Conservation (phyloP, 2,329 filamentous ascomycete species). For the Sporothrix phasma region DNA sequence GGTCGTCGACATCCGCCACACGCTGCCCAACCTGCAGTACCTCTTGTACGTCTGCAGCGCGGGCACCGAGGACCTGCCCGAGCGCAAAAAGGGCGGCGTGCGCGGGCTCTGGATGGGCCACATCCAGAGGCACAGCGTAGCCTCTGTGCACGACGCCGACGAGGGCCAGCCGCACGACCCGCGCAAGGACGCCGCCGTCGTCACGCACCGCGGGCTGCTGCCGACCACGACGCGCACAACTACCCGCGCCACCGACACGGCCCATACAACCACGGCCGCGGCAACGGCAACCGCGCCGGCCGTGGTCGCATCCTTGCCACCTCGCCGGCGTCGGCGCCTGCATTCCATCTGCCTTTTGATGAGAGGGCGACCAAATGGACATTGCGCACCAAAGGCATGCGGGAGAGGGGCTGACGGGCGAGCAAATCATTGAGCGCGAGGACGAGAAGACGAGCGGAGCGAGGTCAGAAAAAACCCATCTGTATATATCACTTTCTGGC, state of each 20-base stretch:
- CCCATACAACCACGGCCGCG: not conserved
- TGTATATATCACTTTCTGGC: not conserved
- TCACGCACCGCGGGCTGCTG: not conserved
- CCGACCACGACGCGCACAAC: not conserved
- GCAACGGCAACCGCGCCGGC: not conserved
- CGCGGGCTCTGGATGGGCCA: constrained; percentile 46
- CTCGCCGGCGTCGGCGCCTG: not conserved
- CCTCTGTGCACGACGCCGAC: not conserved
- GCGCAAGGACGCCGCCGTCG: not conserved
- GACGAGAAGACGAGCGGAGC: too few species aligned
- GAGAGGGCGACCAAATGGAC: constrained; percentile 38
- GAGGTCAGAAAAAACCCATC: not conserved
- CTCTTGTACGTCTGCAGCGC: constrained; percentile 82
- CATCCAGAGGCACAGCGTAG: constrained; percentile 28
- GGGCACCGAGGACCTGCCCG: constrained; percentile 54
- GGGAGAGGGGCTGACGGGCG: constrained; percentile 29
- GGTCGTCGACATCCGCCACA: constrained; percentile 83
- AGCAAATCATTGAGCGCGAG: not conserved
- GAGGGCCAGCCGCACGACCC: not conserved
- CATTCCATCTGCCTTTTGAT: constrained; percentile 38
- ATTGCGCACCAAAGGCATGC: constrained; percentile 45
- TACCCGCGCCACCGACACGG: not conserved
- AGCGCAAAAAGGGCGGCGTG: constrained; percentile 51
- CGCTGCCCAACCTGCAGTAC: constrained; percentile 87
- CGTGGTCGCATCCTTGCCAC: too few species aligned